Base-by-base conservation (phyloP, 805 yeast species). In the Candida silvicultrix region DNA sequence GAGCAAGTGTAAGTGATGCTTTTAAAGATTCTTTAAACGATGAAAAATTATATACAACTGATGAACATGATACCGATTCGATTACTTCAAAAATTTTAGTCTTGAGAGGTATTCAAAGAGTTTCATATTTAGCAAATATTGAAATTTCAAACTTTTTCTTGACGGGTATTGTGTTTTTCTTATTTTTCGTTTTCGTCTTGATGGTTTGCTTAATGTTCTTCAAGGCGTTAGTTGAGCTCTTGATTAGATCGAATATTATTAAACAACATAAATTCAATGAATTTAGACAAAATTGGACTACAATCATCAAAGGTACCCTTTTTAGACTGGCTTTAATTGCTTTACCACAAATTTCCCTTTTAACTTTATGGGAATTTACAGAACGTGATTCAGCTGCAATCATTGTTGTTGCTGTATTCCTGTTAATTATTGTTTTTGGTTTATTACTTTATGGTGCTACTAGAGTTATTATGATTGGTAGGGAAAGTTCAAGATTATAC, bases 31-130 rank as follows among this genome's bases (percentile, higher is more conserved):
- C 75, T 29, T 66, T 81, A 45, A 70, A 74, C 53, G 77, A 77
- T 54, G 54, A 74, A 2, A 51, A 64, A 4, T 57, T 84, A 37
- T 86, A 85, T 64, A 80, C 89, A n/a, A 77, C 83, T 9, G 70
- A 83, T 63, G 96, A 92, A 63, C 77, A 77, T 51, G 77, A 77
- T 49, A 63, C 75, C 3, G 69, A 75, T 37, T 65, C 75, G 37
- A 65, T 84, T 41, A 67, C 83, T 2, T 69, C 84, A 6, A 85
- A 83, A 58, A 88, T 89, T 38, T 72, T 94, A 57, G 82, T 92
- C 35, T 69, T 94, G 45, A 79, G 96, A 61, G 99, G 99, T 54
- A 83, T 94, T 49, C 88, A 89, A 65, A 82, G 99, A 68, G 97
- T 92, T 7, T 82, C 97, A 0, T 94, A 71, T 62, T 67, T 83